Conservation (phyloP, 2,329 filamentous ascomycete genomes). For the Colletotrichum gigasporum region DNA sequence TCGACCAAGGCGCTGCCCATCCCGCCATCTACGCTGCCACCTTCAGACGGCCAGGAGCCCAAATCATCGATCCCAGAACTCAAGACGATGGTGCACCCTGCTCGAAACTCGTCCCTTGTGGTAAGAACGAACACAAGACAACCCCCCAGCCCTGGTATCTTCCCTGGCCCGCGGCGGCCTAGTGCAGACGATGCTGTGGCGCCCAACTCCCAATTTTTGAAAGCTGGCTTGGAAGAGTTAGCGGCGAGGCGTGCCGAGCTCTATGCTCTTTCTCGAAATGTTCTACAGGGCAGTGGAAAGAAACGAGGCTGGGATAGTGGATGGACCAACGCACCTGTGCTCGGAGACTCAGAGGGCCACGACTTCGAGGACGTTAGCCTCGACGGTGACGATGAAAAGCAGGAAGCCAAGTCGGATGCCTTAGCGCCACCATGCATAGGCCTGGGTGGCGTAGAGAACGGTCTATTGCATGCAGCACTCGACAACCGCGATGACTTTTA, state of each 20-base stretch:
- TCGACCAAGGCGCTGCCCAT: constrained; percentile 74
- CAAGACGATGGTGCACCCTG: constrained; percentile 77
- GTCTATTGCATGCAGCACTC: constrained; percentile 68
- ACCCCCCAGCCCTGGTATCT: constrained; percentile 61
- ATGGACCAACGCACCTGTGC: constrained; percentile 70
- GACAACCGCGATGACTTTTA: constrained; percentile 72
- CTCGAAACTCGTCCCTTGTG: constrained; percentile 69
- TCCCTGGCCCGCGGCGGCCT: constrained; percentile 56
- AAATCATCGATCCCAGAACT: constrained; percentile 72
- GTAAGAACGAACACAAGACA: constrained; percentile 46
- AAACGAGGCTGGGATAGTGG: constrained; percentile 79
- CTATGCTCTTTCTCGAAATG: constrained; percentile 80
- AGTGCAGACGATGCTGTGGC: constrained; percentile 46
- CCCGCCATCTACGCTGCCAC: constrained; percentile 64
- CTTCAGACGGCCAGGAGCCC: constrained; percentile 61
- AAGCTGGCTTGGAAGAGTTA: constrained; percentile 79
- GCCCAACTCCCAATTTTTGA: constrained; percentile 59
- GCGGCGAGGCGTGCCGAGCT: constrained; percentile 86
- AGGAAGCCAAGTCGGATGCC: constrained; percentile 15
- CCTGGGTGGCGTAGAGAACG: constrained; percentile 58
- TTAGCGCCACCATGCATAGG: constrained; percentile 27
- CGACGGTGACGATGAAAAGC: constrained; percentile 48
- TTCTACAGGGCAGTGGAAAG: constrained; percentile 79
- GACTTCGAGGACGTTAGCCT: constrained; percentile 69
- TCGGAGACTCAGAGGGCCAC: constrained; percentile 53